Percentiles rank a stretch among this genome's conserved stretches.
These are phyloP conservation scores for Boletus rex-veris DNA, from an alignment of 768 basidiomycete species.

Conservation along the genomic window DNA sequence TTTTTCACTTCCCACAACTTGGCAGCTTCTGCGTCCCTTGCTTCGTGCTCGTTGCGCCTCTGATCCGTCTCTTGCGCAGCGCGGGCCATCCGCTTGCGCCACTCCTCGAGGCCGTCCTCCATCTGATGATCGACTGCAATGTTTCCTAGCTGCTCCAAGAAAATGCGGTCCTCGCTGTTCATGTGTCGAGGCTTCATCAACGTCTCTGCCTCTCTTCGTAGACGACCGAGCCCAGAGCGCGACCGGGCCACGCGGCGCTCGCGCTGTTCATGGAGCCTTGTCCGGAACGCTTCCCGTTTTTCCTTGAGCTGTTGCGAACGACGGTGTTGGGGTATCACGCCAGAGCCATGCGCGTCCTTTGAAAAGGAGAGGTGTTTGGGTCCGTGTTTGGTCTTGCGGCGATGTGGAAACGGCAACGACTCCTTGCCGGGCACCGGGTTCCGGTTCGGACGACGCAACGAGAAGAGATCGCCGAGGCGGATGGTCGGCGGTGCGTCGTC, in stretches of 20 bases:
- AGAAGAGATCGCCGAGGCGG: slow-evolving; percentile 4
- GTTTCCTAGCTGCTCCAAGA: slow-evolving; percentile 20
- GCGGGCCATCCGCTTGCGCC: slow-evolving; percentile 20
- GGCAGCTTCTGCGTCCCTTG: slow-evolving; percentile 19
- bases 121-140: slow-evolving; percentile 15
- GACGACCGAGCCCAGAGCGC: neutral
- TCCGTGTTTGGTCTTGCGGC: slow-evolving; percentile 11
- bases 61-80: slow-evolving; percentile 16
- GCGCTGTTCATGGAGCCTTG: neutral
- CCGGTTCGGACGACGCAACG: neutral
- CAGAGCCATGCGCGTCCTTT: neutral
- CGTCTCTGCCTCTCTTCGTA: slow-evolving; percentile 13
- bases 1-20: slow-evolving; percentile 14
- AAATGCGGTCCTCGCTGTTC: slow-evolving; percentile 21
- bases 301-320: neutral
- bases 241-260: slow-evolving; percentile 1
- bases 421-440: neutral
- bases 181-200: slow-evolving; percentile 17
- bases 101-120: slow-evolving; percentile 16
- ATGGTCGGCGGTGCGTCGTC: slow-evolving; percentile 10
- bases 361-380: slow-evolving; percentile 18
- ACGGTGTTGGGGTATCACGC: neutral
- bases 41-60: slow-evolving; percentile 14
- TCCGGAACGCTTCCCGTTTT: slow-evolving; percentile 9
- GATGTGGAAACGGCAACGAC: neutral